Percentiles rank a stretch among this genome's conserved stretches.
Evolutionary conservation across 176 grass and related monocot genomes (phyloP).

Genomic region (Carex myosuroides): DNA sequence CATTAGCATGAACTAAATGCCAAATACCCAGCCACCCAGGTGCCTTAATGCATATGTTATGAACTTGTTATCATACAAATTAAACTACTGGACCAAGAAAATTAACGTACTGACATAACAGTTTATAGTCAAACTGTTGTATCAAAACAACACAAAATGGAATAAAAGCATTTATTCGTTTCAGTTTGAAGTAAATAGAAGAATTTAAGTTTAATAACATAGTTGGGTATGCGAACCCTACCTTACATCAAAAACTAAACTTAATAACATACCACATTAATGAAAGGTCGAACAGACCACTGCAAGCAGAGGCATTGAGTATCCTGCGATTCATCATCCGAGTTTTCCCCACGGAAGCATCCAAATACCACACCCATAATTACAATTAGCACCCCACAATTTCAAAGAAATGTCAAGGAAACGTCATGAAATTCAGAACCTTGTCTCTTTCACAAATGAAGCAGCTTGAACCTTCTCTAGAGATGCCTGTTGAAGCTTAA

Average conservation of each 20-base stretch:
- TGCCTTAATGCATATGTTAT: neutral
- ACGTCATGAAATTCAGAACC: neutral
- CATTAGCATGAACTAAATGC: neutral
- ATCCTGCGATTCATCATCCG: neutral
- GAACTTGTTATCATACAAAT: neutral
- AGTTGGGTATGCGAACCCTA: neutral
- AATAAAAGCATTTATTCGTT: neutral
- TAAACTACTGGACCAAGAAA: neutral
- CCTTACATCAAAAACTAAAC: neutral
- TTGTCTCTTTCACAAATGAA: neutral
- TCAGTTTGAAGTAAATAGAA: neutral
- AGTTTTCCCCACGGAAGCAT: constrained; percentile 31
- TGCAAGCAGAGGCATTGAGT: constrained; percentile 31
- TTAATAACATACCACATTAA: constrained; percentile 21
- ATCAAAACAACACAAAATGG: neutral
- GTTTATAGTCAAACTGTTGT: neutral
- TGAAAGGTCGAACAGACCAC: constrained; percentile 9
- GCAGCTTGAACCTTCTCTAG: neutral
- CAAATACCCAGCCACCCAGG: neutral
- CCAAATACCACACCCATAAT: constrained; percentile 52
- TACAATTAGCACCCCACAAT: constrained; percentile 1
- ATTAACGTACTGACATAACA: neutral
- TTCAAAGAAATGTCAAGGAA: neutral
- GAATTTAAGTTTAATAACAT: constrained; percentile 3
- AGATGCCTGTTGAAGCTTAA: neutral